A percentile compares a stretch with the other conserved stretches of the same genome.
These are phyloP conservation scores for Aurantiochytrium sp. DNA, from an alignment of 108 stramenopile genomes.

Conservation along the genomic window DNA sequence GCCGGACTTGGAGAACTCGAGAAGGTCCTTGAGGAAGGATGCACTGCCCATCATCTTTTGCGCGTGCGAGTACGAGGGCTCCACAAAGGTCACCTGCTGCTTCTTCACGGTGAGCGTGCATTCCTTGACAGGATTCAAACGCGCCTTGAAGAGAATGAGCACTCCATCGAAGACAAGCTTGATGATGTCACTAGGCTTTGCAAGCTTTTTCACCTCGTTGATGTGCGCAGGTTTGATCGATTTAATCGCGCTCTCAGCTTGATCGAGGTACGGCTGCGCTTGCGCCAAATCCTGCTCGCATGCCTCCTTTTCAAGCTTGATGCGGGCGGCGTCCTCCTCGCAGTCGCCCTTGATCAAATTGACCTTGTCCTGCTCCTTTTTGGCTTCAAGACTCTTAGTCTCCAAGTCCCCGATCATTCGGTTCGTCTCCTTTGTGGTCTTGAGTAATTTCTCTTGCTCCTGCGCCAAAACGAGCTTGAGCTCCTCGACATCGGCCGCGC, in stretches of 20 bases:
- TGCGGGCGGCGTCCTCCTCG: conserved; percentile 67
- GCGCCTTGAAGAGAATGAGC: conserved; percentile 66
- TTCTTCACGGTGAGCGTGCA: conserved; percentile 62
- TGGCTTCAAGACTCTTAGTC: conserved; percentile 67
- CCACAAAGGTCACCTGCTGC: conserved; percentile 68
- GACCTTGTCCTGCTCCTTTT: conserved; percentile 72
- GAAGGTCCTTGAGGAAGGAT: conserved; percentile 61
- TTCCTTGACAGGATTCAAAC: conserved; percentile 51
- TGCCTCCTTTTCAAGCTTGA: conserved; percentile 63
- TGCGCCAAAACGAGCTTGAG: conserved; percentile 71
- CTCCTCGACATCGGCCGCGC: conserved; percentile 73
- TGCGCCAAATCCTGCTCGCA: conserved; percentile 71
- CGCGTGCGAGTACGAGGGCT: conserved; percentile 68
- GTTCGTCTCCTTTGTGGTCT: conserved; percentile 69
- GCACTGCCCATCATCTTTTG: conserved; percentile 67
- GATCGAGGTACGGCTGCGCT: conserved; percentile 77
- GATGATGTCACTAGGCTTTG: conserved; percentile 76
- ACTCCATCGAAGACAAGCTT: conserved; percentile 81
- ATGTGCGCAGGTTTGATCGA: conserved; percentile 77
- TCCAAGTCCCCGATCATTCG: conserved; percentile 71
- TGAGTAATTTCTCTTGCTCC: conserved; percentile 72
- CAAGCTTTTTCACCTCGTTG: conserved; percentile 72
- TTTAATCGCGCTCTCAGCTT: conserved; percentile 73
- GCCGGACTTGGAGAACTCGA: conserved; percentile 67
- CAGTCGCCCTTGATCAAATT: conserved; percentile 66